Evolutionary conservation across 257 asterid genomes (phyloP).

Genomic region (Handroanthus guayacan): DNA sequence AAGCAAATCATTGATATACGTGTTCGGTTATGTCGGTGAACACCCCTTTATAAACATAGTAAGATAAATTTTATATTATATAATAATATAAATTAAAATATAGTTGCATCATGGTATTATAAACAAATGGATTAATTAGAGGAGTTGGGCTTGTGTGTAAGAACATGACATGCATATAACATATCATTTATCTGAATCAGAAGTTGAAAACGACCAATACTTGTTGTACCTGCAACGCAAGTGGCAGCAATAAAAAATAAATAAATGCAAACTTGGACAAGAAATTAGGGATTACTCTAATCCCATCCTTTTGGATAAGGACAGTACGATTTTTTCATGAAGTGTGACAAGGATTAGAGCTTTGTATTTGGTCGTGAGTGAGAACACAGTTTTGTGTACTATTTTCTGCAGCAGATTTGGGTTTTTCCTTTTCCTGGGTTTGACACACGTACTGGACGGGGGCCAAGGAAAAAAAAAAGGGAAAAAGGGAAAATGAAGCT

Average conservation of each 20-base stretch:
- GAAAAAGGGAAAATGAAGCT: no score
- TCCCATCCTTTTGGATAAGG: slow-evolving; percentile 8
- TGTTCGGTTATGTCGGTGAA: slow-evolving; percentile 1
- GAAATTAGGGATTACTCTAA: neutral
- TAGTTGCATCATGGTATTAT: neutral
- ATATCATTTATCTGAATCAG: neutral
- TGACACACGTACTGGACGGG: no score
- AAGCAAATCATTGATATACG: neutral
- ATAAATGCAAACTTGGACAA: no score
- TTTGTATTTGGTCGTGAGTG: neutral
- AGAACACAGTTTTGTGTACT: neutral
- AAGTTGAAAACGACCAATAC: neutral
- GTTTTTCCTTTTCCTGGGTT: no score
- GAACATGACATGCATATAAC: neutral
- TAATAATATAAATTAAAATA: neutral
- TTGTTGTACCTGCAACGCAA: slow-evolving; percentile 18
- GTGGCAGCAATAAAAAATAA: neutral
- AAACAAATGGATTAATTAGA: neutral
- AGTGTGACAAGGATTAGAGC: neutral
- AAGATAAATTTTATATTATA: neutral
- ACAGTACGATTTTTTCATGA: neutral
- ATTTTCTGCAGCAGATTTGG: neutral
- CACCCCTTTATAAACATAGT: neutral
- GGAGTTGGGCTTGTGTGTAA: neutral
- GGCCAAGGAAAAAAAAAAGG: no score